phyloP scores from a whole-genome alignment of 176 grass and related monocot species.

The Triticum urartu region DNA sequence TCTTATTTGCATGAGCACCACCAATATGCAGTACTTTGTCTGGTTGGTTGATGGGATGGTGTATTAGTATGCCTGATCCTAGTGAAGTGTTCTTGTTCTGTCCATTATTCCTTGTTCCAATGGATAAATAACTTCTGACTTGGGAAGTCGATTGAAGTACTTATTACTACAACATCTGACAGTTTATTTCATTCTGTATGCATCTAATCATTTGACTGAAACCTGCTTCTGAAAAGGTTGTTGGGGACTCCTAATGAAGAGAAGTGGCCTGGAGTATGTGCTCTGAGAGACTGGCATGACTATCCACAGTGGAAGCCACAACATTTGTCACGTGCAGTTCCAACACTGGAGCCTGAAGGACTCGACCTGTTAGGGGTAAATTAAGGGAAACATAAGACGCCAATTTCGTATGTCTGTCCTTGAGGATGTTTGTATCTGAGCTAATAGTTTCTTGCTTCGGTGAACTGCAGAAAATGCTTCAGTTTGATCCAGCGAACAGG shows the following conservation, averaged over 20 bases:
- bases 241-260: constrained; percentile 85
- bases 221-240: constrained; percentile 47
- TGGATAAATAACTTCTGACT: not conserved
- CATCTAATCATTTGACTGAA: not conserved
- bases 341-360: constrained; percentile 68
- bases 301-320: constrained; percentile 86
- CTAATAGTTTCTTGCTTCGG: not conserved
- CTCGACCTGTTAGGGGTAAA: constrained; percentile 79
- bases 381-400: not conserved
- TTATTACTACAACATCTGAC: not conserved
- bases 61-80: not conserved
- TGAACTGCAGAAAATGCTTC: constrained; percentile 79
- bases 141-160: not conserved
- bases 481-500: constrained; percentile 61
- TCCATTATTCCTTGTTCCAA: not conserved
- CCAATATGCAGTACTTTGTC: not conserved
- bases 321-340: constrained; percentile 53
- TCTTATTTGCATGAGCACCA: not conserved
- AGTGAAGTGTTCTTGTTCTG: not conserved
- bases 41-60: not conserved
- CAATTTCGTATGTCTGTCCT: not conserved
- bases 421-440: not conserved
- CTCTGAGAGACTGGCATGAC: constrained; percentile 82
- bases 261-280: constrained; percentile 77
- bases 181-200: not conserved